Base-by-base conservation (phyloP, 2,329 filamentous ascomycete genomes). In the Didymellaceae sp. region DNA sequence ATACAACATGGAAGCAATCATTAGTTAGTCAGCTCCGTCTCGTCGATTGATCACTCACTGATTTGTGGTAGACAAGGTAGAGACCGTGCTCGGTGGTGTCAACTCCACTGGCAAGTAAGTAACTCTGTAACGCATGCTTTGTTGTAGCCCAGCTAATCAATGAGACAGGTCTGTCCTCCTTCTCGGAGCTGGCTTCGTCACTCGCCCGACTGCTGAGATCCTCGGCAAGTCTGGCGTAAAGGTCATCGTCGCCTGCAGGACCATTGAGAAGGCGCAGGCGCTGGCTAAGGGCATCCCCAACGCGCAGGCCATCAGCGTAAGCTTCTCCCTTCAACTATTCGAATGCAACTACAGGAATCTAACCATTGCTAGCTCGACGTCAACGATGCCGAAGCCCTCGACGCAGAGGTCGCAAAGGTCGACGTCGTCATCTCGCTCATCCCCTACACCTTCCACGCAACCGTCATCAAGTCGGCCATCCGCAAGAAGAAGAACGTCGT, bases 401-500 rank as follows among this genome's bases (percentile, higher is more conserved):
- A 97, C 67, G 84, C 86, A 44, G 90, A 86, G 69, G 84, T 96
- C 52, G 86, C 82, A 70, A 86, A 95, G 81, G 82, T 89, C 72
- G 89, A 94, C 72, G 77, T 96, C 9, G 86, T 88, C 65, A 79
- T 81, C 68, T 77, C 74, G 33, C 70, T 97, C 75, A 96, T 97
- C 65, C 93, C 93, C 41, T 97, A 97, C 63, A 73, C 68, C 26
- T 66, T 58, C 62, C 70, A 72, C 57, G 89, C 88, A 35, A 81
- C 83, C 47, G 91, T 97, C 67, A 95, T 97, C 84, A 93, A 96
- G 83, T 86, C 88, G 26, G 93, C 91, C 58, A 97, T 97, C 77
- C 85, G 87, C 68, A 84, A 87, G 68, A 97, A 96, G 89, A 96
- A 93, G 83, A 80, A 97, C 79, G 91, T 97, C 54, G 92, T 97